Base-by-base conservation (phyloP, 176 grass and related monocot genomes). In the Phoenix dactylifera region DNA sequence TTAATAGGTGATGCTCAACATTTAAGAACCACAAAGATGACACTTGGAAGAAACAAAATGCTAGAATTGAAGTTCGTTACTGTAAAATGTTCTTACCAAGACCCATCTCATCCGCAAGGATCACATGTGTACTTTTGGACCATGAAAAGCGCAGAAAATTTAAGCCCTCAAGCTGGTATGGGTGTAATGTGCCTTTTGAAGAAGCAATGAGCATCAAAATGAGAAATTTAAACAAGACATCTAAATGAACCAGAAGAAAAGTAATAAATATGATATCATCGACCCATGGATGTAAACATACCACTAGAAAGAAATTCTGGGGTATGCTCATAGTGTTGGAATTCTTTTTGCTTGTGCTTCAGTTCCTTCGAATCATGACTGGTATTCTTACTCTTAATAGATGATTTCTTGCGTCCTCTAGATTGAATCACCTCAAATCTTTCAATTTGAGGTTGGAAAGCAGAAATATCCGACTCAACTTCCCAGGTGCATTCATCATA, bases 401-500 rank as follows among this genome's bases (percentile, higher is more conserved):
- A 51, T 53, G 25, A 73, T 76, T 72, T 82, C 55, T 76, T 89
- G 78, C 88, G 84, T 52, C 68, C 58, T 28, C 79, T 79, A 57
- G 79, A 81, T 24, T 86, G 82, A 71, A 99, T 86, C 56, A 76
- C 76, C 55, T 76, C 58, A 32, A 80, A 98, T 39, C 79, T 81
- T 61, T 99, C 85, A 57, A 99, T 93, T 66, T 89, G 74, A 81
- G 74, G 66, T 82, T 83, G 79, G 64, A 99, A 99, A 15, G 69
- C 88, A 4, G 74, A 86, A 59, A 99, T 99, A 55, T 93, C 85
- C 14, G 81, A 76, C 68, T 81, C 85, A 49, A 29, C 69, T 83
- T 99, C 94, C 94, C 94, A 99, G 9, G 94, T 93, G 19, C 88
- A 89, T 80, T 98, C 94, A 52, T 99, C 94, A 17, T 99, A 90